phyloP scores from a whole-genome alignment of 148 eudicot species.

The Camellia granthamiana region DNA sequence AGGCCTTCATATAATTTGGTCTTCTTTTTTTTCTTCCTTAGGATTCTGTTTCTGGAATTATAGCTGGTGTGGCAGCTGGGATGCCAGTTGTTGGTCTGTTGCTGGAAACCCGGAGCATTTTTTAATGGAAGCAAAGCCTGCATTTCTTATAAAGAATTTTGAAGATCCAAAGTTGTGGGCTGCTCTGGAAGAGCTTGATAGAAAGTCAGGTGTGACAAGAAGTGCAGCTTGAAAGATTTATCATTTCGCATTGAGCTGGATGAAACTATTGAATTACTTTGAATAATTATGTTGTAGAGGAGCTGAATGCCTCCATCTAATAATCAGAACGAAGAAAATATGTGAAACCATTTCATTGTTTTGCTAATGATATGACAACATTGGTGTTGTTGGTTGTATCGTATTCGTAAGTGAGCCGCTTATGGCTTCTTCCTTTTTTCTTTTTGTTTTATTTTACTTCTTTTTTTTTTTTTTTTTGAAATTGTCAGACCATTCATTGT shows the following conservation, averaged over 20 bases:
- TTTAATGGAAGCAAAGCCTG: constrained; percentile 67
- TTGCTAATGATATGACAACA: no score
- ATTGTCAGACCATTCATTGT: no score
- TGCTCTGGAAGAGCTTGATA: constrained; percentile 72
- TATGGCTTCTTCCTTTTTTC: no score
- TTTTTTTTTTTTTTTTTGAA: no score
- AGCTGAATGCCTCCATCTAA: background rate
- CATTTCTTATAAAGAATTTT: constrained; percentile 68
- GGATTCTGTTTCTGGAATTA: constrained; percentile 94
- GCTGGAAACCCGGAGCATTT: constrained; percentile 65
- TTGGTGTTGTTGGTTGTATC: no score
- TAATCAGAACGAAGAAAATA: no score
- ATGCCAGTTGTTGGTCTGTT: constrained; percentile 85
- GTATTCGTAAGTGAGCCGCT: no score
- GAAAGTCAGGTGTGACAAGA: constrained; percentile 26
- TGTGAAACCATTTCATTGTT: background rate
- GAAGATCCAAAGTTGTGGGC: constrained; percentile 84
- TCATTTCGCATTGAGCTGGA: background rate
- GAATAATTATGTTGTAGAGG: background rate
- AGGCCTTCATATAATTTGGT: background rate
- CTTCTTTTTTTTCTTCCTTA: constrained; percentile 10
- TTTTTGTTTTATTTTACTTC: no score
- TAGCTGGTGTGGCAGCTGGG: constrained; percentile 96
- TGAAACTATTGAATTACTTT: background rate
- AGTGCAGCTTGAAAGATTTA: constrained; percentile 19